Percentiles rank a stretch among this genome's conserved stretches.
These are phyloP conservation scores for Phytopythium litorale DNA, from an alignment of 352 stramenopile genomes.

Conservation along the genomic window DNA sequence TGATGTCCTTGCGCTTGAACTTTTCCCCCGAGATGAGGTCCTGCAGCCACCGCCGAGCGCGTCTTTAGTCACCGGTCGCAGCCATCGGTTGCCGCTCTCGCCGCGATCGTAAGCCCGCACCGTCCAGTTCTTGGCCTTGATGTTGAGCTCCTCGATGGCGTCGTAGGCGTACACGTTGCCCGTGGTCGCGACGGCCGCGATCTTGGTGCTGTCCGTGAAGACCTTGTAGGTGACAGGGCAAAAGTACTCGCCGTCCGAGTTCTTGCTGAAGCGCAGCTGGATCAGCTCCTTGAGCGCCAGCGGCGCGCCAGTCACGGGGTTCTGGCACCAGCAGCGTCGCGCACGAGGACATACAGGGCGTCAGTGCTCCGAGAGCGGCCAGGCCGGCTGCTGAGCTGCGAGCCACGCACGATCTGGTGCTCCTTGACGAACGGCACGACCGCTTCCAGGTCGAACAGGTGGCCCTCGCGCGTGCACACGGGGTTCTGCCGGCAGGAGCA, in stretches of 20 bases:
- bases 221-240: slow-evolving; percentile 97
- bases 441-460: slow-evolving; percentile 97
- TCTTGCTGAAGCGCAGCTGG: slow-evolving; percentile 80
- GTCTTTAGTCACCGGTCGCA: too few species aligned
- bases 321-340: slow-evolving; percentile 31
- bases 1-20: slow-evolving; percentile 92
- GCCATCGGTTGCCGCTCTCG: too few species aligned
- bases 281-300: slow-evolving; percentile 94
- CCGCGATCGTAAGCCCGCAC: slow-evolving; percentile 17
- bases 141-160: slow-evolving; percentile 97
- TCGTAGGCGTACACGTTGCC: slow-evolving; percentile 98
- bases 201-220: slow-evolving; percentile 88
- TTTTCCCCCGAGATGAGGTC: slow-evolving; percentile 93
- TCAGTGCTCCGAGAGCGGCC: too few species aligned
- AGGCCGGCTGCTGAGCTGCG: too few species aligned
- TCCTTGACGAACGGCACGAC: slow-evolving; percentile 96
- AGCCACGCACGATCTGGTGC: slow-evolving; percentile 83
- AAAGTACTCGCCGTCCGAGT: slow-evolving; percentile 72
- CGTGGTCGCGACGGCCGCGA: slow-evolving; percentile 69
- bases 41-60: slow-evolving; percentile 7
- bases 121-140: slow-evolving; percentile 97
- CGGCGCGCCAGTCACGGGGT: slow-evolving; percentile 93
- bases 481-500: slow-evolving; percentile 56
- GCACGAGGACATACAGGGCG: too few species aligned
- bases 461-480: slow-evolving; percentile 92